phyloP scores from a whole-genome alignment of 2,329 filamentous ascomycete genomes.

The Talaromyces sp. region DNA sequence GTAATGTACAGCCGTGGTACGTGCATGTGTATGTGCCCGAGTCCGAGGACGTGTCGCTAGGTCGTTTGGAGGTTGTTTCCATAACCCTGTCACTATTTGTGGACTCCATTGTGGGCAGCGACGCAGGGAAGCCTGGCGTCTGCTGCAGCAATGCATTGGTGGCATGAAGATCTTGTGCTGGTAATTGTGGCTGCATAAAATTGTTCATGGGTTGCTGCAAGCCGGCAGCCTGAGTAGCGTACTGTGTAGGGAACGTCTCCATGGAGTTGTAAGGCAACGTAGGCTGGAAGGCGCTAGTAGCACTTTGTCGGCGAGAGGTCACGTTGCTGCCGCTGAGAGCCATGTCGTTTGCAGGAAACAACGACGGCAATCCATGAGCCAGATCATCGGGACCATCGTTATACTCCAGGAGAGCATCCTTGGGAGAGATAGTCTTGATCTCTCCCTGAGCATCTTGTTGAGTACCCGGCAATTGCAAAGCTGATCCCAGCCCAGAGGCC shows the following conservation, averaged over 20 bases:
- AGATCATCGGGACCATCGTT: slow-evolving; percentile 68
- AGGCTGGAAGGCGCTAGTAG: slow-evolving; percentile 33
- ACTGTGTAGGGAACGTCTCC: slow-evolving; percentile 41
- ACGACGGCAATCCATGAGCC: slow-evolving; percentile 48
- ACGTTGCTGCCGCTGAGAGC: slow-evolving; percentile 40
- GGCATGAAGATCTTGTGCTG: slow-evolving; percentile 21
- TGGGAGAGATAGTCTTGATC: slow-evolving; percentile 88
- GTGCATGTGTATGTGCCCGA: slow-evolving; percentile 93
- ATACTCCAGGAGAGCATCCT: slow-evolving; percentile 85
- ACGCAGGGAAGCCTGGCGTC: slow-evolving; percentile 56
- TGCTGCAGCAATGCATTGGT: slow-evolving; percentile 36
- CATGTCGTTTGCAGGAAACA: slow-evolving; percentile 66
- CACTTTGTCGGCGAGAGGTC: slow-evolving; percentile 36
- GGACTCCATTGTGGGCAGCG: slow-evolving; percentile 45
- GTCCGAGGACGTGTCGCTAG: slow-evolving; percentile 65
- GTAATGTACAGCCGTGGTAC: slow-evolving; percentile 81
- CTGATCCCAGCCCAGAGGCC: slow-evolving; percentile 39
- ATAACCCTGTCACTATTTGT: slow-evolving; percentile 30
- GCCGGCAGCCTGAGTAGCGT: slow-evolving; percentile 40
- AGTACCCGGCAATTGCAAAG: slow-evolving; percentile 30
- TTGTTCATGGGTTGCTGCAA: slow-evolving; percentile 51
- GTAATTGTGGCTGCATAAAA: slow-evolving; percentile 26
- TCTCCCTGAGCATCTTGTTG: slow-evolving; percentile 40
- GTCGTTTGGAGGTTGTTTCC: slow-evolving; percentile 46
- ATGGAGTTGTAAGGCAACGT: slow-evolving; percentile 37